phyloP scores from a whole-genome alignment of 306 rosid species.

The Inga laurina region DNA sequence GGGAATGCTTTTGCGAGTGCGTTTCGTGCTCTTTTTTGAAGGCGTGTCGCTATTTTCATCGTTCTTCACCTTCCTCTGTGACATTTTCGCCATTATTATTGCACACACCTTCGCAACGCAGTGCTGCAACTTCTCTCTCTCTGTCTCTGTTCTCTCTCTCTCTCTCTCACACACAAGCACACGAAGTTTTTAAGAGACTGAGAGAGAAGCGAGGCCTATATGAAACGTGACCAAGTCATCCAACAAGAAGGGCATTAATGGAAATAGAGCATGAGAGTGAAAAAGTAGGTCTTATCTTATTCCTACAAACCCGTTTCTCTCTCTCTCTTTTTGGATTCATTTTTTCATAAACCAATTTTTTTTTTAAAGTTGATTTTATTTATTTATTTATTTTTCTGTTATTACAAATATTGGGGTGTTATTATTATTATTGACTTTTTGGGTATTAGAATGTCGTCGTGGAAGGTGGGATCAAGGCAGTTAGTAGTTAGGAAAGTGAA shows the following conservation, averaged over 20 bases:
- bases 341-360: background rate
- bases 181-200: constrained; percentile 29
- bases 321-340: background rate
- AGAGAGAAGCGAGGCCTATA: constrained; percentile 1
- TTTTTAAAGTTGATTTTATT: background rate
- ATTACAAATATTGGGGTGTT: background rate
- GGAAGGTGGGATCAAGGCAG: background rate
- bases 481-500: constrained; percentile 4
- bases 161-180: background rate
- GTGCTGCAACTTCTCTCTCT: background rate
- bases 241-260: constrained; percentile 44
- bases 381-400: background rate
- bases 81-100: constrained; percentile 52
- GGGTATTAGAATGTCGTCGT: background rate
- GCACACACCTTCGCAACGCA: background rate
- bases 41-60: constrained; percentile 1
- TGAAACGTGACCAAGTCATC: constrained; percentile 47
- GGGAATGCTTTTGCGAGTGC: constrained; percentile 68
- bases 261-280: constrained; percentile 34
- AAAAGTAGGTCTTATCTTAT: constrained; percentile 46
- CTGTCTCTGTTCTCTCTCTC: background rate
- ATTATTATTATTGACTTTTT: background rate
- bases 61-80: constrained; percentile 42
- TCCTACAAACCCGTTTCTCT: background rate
- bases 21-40: constrained; percentile 33